phyloP scores from a whole-genome alignment of 1,284 basidiomycete species.

The Trichosporon coremiiforme region DNA sequence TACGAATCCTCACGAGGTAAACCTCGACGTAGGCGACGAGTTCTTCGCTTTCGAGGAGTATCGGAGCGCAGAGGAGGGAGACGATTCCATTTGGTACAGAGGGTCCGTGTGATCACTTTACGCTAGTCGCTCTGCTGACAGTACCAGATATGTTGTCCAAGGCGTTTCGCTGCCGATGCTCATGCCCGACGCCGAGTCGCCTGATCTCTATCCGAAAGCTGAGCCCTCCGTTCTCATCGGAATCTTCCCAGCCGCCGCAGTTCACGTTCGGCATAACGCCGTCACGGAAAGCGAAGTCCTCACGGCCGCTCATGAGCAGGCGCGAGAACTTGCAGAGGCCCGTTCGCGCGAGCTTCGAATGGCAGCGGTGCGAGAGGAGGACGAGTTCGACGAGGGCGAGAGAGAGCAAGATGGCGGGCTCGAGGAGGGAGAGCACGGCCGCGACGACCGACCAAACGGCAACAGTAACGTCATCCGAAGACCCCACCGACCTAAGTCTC shows the following conservation, averaged over 20 bases:
- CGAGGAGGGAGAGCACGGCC: neutral
- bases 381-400: slow-evolving; percentile 62
- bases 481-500: slow-evolving; percentile 42
- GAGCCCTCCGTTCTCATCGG: slow-evolving; percentile 85
- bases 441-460: slow-evolving; percentile 9
- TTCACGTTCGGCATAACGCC: slow-evolving; percentile 83
- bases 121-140: slow-evolving; percentile 8
- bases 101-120: slow-evolving; percentile 63
- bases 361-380: slow-evolving; percentile 71
- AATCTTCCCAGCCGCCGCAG: slow-evolving; percentile 90
- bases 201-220: slow-evolving; percentile 42
- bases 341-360: slow-evolving; percentile 51
- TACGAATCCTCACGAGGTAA: slow-evolving; percentile 52
- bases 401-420: neutral
- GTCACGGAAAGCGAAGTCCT: slow-evolving; percentile 86
- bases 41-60: slow-evolving; percentile 95
- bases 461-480: slow-evolving; percentile 23
- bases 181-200: slow-evolving; percentile 31
- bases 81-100: slow-evolving; percentile 80
- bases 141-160: slow-evolving; percentile 79
- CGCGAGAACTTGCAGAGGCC: slow-evolving; percentile 40
- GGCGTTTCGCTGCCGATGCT: slow-evolving; percentile 69
- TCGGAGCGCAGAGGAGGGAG: slow-evolving; percentile 54
- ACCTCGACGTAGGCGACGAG: slow-evolving; percentile 77
- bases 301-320: slow-evolving; percentile 60